Base-by-base conservation (phyloP, 2,329 filamentous ascomycete genomes). In the Trichoderma oligosporum region DNA sequence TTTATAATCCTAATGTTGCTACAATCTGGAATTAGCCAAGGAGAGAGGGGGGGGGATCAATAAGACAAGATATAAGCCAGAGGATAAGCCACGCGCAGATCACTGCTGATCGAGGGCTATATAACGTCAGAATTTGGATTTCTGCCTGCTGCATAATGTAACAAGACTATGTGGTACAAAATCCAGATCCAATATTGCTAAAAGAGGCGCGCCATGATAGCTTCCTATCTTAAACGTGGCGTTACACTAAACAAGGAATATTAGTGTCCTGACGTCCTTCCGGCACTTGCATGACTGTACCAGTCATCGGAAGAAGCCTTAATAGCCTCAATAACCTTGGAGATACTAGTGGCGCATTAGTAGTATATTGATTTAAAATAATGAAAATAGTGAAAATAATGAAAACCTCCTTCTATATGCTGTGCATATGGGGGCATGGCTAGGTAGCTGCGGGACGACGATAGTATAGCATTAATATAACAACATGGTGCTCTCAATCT, bases 51-150 rank as follows among this genome's bases (percentile, higher is more conserved):
- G 33, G 7, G 47, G 35, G 33, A 18, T n/a, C 20, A n/a, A 51
- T 51, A 27, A 36, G 31, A 51, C 47, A 31, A 6, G 11, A 11
- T 11, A 36, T 55, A 55, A 46, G 52, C 52, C 9, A 6, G 41
- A n/a, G 22, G 24, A 24, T 45, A 55, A 54, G 39, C 39, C 41
- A 45, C 51, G 22, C 39, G 41, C 29, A 29, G 51, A 46, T 55
- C 31, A 29, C 33, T 45, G 39, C 22, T n/a, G 5, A 31, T 29
- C 22, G 31, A 33, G 31, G 29, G 39, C 29, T 45, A 31, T n/a
- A 55, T 55, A 46, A 46, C 52, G 52, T 55, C 52, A 55, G 52
- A 46, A 55, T 35, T 4, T 6, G 22, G 41, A 22, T 51, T 31
- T 31, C 11, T 31, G 5, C 27, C 11, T 31, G 27, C 27, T 6